A percentile compares a stretch with the other conserved stretches of the same genome.
Evolutionary conservation across 306 rosid genomes (phyloP).

Genomic region (Boehmeria nivea): DNA sequence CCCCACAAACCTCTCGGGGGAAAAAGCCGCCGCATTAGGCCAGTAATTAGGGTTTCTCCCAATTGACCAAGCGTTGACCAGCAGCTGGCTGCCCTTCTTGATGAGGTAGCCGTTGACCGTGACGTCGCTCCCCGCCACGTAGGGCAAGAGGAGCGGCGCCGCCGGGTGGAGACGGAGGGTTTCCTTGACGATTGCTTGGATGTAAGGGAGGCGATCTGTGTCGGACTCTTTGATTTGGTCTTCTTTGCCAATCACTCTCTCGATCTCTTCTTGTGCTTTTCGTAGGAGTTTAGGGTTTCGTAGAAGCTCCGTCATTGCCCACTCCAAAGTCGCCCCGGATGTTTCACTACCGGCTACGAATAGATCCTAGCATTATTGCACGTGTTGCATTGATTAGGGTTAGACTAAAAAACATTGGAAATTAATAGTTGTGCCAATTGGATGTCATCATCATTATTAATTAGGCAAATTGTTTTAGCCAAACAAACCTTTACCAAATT

Average conservation of each 20-base stretch:
- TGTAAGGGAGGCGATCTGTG: slow-evolving; percentile 7
- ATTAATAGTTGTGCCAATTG: no score
- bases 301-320: slow-evolving; percentile 29
- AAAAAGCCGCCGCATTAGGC: slow-evolving; percentile 14
- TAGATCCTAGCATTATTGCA: slow-evolving; percentile 18
- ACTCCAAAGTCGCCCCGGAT: slow-evolving; percentile 15
- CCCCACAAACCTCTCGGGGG: slow-evolving; percentile 21
- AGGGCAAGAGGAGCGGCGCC: slow-evolving; percentile 28
- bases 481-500: no score
- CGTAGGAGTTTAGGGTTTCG: slow-evolving; percentile 13
- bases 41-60: slow-evolving; percentile 16
- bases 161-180: slow-evolving; percentile 28
- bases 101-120: slow-evolving; percentile 21
- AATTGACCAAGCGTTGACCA: slow-evolving; percentile 27
- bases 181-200: slow-evolving; percentile 27
- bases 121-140: slow-evolving; percentile 9
- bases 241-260: background rate
- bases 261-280: slow-evolving; percentile 13
- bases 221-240: slow-evolving; percentile 13
- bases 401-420: no score
- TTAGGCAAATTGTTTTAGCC: no score
- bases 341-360: slow-evolving; percentile 25
- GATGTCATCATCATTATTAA: no score
- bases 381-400: no score
- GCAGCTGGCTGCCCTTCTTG: slow-evolving; percentile 16